phyloP scores from a whole-genome alignment of 2,329 filamentous ascomycete genomes.

The Chrysoporthe cubensis region DNA sequence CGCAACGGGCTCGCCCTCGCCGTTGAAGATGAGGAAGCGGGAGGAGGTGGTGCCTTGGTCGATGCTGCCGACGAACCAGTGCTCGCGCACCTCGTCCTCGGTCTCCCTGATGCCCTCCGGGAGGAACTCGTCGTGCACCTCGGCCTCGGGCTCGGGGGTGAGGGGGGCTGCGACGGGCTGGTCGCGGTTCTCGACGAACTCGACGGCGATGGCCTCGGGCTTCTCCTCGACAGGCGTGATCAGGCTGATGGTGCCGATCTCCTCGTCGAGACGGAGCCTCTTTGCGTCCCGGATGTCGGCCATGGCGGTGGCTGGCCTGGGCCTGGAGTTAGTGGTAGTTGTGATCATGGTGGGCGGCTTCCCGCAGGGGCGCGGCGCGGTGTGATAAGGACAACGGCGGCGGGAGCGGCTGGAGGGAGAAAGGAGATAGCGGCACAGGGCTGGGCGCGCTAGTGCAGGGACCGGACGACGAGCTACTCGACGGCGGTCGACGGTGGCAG shows the following conservation, averaged over 20 bases:
- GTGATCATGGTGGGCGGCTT: conserved; percentile 26
- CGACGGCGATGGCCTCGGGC: conserved; percentile 22
- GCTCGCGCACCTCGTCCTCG: conserved; percentile 35
- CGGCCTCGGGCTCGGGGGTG: conserved; percentile 6
- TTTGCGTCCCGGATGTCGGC: conserved; percentile 20
- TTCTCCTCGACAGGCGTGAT: conserved; percentile 23
- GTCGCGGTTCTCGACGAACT: conserved; percentile 24
- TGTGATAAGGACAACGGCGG: conserved; percentile 8
- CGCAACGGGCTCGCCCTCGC: conserved; percentile 74
- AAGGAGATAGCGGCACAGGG: conserved; percentile 16
- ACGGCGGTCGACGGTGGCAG: conserved; percentile 3
- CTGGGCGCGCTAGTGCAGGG: conserved; percentile 17
- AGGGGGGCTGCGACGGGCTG: conserved; percentile 29
- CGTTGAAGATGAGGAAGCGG: conserved; percentile 88
- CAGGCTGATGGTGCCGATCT: conserved; percentile 27
- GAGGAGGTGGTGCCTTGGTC: conserved; percentile 91
- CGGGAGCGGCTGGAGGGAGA: conserved; percentile 5
- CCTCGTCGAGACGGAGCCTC: conserved; percentile 23
- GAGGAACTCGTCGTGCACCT: conserved; percentile 30
- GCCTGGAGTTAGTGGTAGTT: conserved; percentile 24
- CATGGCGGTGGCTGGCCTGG: conserved; percentile 17
- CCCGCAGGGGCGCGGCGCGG: conserved; percentile 7
- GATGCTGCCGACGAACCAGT: conserved; percentile 80
- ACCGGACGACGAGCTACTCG: conserved; percentile 9
- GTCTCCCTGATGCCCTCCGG: conserved; percentile 35